Evolutionary conservation across 1,284 basidiomycete genomes (phyloP), one percentile per base, ranked within the genome.

Genomic region (Schizopora paradoxa): DNA sequence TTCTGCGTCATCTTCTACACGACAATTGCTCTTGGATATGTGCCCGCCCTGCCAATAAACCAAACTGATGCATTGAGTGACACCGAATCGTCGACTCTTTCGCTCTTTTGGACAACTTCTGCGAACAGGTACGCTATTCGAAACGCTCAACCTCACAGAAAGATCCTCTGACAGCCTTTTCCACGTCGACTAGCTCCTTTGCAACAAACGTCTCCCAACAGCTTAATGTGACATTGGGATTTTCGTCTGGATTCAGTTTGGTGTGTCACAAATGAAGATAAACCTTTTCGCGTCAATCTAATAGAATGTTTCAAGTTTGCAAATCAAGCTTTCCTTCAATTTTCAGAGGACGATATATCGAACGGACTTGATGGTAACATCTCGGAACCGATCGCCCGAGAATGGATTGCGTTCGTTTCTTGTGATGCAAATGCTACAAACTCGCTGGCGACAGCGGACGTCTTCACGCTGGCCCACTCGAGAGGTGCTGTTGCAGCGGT

Each of bases 331-430:
- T 62, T 92, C 25, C 80, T 91, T 14, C 86, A 87, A 61, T 91
- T 91, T 58, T 77, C 82, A 0, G 88, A 91, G 56, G 66, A 69
- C 28, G 62, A 60, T 40, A 67, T 67, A 10, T 67, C 60, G 43
- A n/a, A n/a, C n/a, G n/a, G n/a, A n/a, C n/a, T n/a, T n/a, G n/a
- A n/a, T n/a, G n/a, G n/a, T 63, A 68, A 46, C n/a, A 37, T 21
- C 43, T 36, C 51, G 88, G 85, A 77, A 22, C 73, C 66, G 1
- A 88, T 89, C 0, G 89, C 91, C n/a, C n/a, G n/a, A n/a, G n/a
- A n/a, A 5, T 94, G 90, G 89, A 87, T 94, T 52, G 91, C 91
- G 4, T 75, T 91, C 55, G 77, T 94, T 37, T 77, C 78, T 8
- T 94, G 91, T 61, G 90, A 92, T 58, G 59, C 61, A 43, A 90